Base-by-base conservation (phyloP, 768 basidiomycete species). In the Suillus ampliporus region DNA sequence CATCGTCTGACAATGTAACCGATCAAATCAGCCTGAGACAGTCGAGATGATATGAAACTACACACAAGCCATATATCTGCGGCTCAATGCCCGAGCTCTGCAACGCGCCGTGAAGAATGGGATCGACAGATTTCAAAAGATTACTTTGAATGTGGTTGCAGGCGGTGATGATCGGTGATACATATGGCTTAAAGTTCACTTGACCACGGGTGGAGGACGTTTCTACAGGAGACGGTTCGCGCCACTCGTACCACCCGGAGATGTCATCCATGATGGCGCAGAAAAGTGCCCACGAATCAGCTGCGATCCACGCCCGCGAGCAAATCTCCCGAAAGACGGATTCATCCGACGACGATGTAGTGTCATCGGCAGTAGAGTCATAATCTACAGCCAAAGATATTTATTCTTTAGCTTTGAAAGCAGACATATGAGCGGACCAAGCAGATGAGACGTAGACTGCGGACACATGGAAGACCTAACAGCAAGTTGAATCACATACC, bases 61-160 rank as follows among this genome's bases (percentile, higher is more conserved):
- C 92, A 74, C 76, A 95, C 91, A 99, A 95, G 61, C 94, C 95
- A 78, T 95, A 99, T 21, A 99, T 91, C 73, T 99, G 97, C 5
- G 96, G 95, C 74, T 99, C 97, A 46, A 99, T 89, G 7, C 92
- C 92, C 43, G 88, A 84, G 40, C 83, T 83, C 67, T 93, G 89
- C 79, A 99, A 80, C 57, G 84, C 82, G 63, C 85, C 84, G 82
- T 88, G 90, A 23, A 99, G 78, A 47, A 86, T 74, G 19, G 94
- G 94, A 75, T 99, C 97, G 31, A 92, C 86, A 26, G 82, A 82
- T 72, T 87, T 87, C 21, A 99, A 81, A 15, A 92, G 77, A 31
- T 79, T 82, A 2, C 85, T 84, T 69, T 98, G 95, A 43, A 99
- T 86, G 53, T 84, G 80, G 66, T 90, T 89, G 73, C 94, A 97